phyloP scores from a whole-genome alignment of 768 basidiomycete genomes.

The Rhodotorula graminis region DNA sequence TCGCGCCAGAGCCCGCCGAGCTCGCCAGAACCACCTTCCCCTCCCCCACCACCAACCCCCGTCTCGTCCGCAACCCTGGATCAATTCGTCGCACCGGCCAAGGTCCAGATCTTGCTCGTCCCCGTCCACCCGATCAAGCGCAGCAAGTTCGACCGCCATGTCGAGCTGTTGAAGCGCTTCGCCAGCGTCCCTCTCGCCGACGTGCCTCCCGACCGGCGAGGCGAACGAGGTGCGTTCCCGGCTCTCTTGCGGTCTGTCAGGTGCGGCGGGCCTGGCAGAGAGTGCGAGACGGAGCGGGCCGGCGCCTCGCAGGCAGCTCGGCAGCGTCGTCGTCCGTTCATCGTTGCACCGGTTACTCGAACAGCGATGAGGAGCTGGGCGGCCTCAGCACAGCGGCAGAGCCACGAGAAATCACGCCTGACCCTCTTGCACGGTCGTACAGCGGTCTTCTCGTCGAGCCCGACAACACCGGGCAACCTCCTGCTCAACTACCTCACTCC shows the following conservation, averaged over 20 bases:
- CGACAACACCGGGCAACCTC: conserved; percentile 68
- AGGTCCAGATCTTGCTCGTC: conserved; percentile 75
- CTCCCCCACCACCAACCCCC: neutral
- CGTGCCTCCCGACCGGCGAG: conserved; percentile 71
- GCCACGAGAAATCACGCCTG: neutral
- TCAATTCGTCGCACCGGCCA: conserved; percentile 72
- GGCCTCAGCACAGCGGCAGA: too few relatives aligned
- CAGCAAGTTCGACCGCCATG: conserved; percentile 67
- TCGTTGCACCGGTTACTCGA: too few relatives aligned
- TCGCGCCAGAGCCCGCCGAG: too few relatives aligned
- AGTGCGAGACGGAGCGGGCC: too few relatives aligned
- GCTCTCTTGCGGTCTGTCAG: neutral
- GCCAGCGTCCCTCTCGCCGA: conserved; percentile 71
- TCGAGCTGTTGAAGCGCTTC: conserved; percentile 66
- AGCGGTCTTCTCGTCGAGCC: conserved; percentile 79
- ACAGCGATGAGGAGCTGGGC: too few relatives aligned
- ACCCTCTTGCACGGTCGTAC: conserved; percentile 42
- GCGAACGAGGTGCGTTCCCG: conserved; percentile 48
- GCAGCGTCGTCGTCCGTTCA: too few relatives aligned
- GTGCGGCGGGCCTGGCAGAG: neutral
- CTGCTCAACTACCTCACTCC: conserved; percentile 74
- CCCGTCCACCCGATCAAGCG: conserved; percentile 74
- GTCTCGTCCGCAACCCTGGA: conserved; percentile 36
- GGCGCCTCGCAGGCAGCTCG: too few relatives aligned
- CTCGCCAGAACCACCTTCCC: too few relatives aligned